Conservation (phyloP, 2,329 filamentous ascomycete species). For the Fusarium camptoceras region DNA sequence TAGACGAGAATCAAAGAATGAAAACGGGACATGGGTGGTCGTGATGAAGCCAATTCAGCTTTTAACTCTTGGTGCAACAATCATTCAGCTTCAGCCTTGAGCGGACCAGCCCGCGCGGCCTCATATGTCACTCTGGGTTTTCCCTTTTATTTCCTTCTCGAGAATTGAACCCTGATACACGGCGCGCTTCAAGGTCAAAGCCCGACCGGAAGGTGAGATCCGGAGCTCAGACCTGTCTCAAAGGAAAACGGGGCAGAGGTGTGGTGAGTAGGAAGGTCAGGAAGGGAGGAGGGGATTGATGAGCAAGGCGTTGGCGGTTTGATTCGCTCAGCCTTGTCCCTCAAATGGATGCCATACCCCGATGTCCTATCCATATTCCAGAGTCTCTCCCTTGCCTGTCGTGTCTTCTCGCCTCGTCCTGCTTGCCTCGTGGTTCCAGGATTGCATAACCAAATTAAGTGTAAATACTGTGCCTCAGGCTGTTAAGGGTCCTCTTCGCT, state of each 20-base stretch:
- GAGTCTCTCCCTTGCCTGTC: slow-evolving; percentile 32
- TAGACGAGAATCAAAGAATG: slow-evolving; percentile 28
- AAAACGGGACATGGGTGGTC: slow-evolving; percentile 27
- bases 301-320: slow-evolving; percentile 39
- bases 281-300: slow-evolving; percentile 29
- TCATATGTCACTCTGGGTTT: slow-evolving; percentile 11
- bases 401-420: slow-evolving; percentile 38
- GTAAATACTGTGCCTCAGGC: slow-evolving; percentile 25
- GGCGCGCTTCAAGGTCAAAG: slow-evolving; percentile 36
- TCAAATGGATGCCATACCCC: slow-evolving; percentile 23
- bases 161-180: slow-evolving; percentile 27
- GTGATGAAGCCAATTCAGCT: slow-evolving; percentile 35
- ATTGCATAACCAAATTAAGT: slow-evolving; percentile 34
- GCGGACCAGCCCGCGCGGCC: slow-evolving; percentile 28
- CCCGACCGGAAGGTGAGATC: slow-evolving; percentile 33
- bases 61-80: slow-evolving; percentile 30
- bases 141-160: slow-evolving; percentile 12
- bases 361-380: slow-evolving; percentile 24
- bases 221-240: slow-evolving; percentile 37
- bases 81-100: slow-evolving; percentile 42
- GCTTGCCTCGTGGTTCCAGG: slow-evolving; percentile 43
- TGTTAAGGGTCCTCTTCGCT: slow-evolving; percentile 28
- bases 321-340: slow-evolving; percentile 45
- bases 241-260: slow-evolving; percentile 25
- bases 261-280: slow-evolving; percentile 35